Evolutionary conservation across 2,329 filamentous ascomycete genomes (phyloP).

Genomic region (Xylogone sp.): DNA sequence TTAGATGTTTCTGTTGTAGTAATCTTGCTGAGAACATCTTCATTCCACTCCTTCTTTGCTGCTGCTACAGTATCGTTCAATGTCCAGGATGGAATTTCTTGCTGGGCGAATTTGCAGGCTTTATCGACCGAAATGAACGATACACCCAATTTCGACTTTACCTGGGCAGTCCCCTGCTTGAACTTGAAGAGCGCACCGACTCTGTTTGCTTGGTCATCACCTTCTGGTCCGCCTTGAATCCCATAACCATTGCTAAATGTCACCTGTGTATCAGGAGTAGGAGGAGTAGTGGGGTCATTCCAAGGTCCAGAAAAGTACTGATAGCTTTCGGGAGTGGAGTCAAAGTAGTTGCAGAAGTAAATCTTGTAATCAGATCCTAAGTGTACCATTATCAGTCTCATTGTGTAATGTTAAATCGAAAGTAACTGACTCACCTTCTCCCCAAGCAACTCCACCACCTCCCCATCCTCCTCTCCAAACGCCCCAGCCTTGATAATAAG

Average conservation of each 20-base stretch:
- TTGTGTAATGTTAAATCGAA: slow-evolving; percentile 38
- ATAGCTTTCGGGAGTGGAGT: slow-evolving; percentile 34
- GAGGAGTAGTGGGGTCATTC: slow-evolving; percentile 12
- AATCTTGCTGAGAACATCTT: slow-evolving; percentile 59
- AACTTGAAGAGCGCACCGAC: slow-evolving; percentile 38
- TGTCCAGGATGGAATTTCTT: slow-evolving; percentile 40
- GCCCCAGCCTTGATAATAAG: slow-evolving; percentile 42
- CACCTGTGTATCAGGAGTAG: slow-evolving; percentile 1
- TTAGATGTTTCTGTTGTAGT: slow-evolving; percentile 36
- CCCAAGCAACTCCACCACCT: slow-evolving; percentile 23
- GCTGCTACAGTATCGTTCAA: slow-evolving; percentile 34
- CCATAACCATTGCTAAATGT: slow-evolving; percentile 40
- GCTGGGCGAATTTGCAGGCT: slow-evolving; percentile 24
- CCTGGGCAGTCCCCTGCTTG: slow-evolving; percentile 24
- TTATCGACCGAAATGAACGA: slow-evolving; percentile 7
- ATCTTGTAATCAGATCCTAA: slow-evolving; percentile 57
- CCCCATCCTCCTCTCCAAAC: slow-evolving; percentile 43
- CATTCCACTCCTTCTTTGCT: slow-evolving; percentile 54
- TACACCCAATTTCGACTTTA: slow-evolving; percentile 36
- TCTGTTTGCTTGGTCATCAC: slow-evolving; percentile 38
- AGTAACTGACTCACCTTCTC: neutral
- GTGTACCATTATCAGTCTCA: slow-evolving; percentile 60
- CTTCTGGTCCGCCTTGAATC: slow-evolving; percentile 45
- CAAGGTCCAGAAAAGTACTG: slow-evolving; percentile 39
- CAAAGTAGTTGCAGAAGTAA: slow-evolving; percentile 60